A percentile compares a stretch with the other conserved stretches of the same genome.
phyloP scores from a whole-genome alignment of 2,329 filamentous ascomycete species.

The Phyllosticta citrichinensis region DNA sequence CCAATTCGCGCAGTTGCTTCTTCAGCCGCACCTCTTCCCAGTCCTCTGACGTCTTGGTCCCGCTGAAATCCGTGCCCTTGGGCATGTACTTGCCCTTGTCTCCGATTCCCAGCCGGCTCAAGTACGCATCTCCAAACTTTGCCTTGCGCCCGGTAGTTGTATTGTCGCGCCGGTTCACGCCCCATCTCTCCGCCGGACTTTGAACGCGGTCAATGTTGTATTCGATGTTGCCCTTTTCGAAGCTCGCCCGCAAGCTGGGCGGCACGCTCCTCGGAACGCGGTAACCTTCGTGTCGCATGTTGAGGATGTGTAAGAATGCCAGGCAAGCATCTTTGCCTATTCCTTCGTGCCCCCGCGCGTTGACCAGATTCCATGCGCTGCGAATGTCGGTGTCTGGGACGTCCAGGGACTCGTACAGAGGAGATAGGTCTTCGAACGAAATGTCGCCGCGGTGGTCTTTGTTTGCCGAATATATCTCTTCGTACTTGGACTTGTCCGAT shows the following conservation, averaged over 20 bases:
- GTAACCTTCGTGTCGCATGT: constrained; percentile 89
- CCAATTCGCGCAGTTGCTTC: constrained; percentile 81
- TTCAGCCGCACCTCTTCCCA: constrained; percentile 96
- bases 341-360: constrained; percentile 69
- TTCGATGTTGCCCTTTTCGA: constrained; percentile 93
- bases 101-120: constrained; percentile 72
- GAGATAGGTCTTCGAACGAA: constrained; percentile 64
- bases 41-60: constrained; percentile 75
- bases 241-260: constrained; percentile 78
- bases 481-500: constrained; percentile 82
- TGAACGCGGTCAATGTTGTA: constrained; percentile 78
- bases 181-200: constrained; percentile 62
- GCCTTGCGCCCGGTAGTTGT: constrained; percentile 84
- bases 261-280: constrained; percentile 88
- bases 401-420: constrained; percentile 73
- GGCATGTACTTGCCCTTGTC: constrained; percentile 65
- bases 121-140: constrained; percentile 95
- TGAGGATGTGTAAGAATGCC: constrained; percentile 93
- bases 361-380: constrained; percentile 94
- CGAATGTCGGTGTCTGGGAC: constrained; percentile 70
- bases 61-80: constrained; percentile 80
- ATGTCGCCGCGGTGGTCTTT: constrained; percentile 73
- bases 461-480: constrained; percentile 92
- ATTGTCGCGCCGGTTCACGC: constrained; percentile 64
- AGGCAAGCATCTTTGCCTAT: constrained; percentile 94